Conservation (phyloP, 2,329 filamentous ascomycete genomes). For the Elsinoe australis region DNA sequence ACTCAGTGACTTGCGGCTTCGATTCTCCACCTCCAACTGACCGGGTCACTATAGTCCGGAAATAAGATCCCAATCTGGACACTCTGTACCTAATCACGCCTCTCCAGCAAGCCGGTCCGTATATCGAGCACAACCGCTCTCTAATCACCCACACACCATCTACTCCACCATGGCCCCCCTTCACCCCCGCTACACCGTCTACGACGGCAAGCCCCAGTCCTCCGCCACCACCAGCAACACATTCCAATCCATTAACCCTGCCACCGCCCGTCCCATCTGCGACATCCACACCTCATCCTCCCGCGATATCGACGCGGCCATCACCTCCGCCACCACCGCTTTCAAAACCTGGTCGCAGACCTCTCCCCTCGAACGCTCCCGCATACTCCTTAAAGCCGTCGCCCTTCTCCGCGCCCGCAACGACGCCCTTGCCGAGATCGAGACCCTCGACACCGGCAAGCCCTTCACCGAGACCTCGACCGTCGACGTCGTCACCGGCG, state of each 20-base stretch:
- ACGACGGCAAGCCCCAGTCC: constrained; percentile 61
- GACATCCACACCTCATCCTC: constrained; percentile 63
- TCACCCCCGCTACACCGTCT: constrained; percentile 50
- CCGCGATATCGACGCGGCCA: constrained; percentile 61
- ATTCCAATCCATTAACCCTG: constrained; percentile 68
- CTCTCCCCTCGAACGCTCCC: constrained; percentile 63
- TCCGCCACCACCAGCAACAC: constrained; percentile 50
- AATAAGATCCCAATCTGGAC: no score
- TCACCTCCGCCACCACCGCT: constrained; percentile 61
- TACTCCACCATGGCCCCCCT: constrained; percentile 3
- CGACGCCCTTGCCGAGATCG: constrained; percentile 67
- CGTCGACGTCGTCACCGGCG: constrained; percentile 75
- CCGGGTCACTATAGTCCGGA: no score
- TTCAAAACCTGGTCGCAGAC: constrained; percentile 72
- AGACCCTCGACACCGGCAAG: constrained; percentile 82
- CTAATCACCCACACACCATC: no score
- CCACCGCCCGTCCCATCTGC: constrained; percentile 60
- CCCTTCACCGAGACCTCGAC: constrained; percentile 75
- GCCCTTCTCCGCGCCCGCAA: constrained; percentile 66
- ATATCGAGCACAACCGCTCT: no score
- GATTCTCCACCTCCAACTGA: no score
- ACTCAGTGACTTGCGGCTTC: no score
- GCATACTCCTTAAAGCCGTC: constrained; percentile 71
- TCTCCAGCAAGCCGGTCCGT: no score
- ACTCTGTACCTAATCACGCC: no score